Evolutionary conservation across 139 green algal species (phyloP), one percentile per base, ranked within the genome.

Genomic region (Spirogloea muscicola): DNA sequence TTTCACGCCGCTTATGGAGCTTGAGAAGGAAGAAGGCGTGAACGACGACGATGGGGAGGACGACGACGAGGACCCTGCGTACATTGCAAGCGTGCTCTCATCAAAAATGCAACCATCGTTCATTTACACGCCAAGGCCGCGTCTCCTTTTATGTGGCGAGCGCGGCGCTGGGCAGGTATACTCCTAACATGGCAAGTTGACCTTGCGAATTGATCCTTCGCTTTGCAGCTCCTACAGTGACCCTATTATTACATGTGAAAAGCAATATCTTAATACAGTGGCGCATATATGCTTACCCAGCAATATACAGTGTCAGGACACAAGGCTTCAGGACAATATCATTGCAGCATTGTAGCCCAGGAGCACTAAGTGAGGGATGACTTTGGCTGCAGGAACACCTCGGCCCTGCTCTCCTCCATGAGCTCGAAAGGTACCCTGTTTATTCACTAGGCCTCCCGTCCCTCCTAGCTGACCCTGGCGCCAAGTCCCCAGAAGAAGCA

Each of bases 401-500:
- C 58, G 91, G 68, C 2, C 79, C 91, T 1, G 92, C 91, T 1
- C 62, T 95, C 67, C 85, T 97, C 39, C 77, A 94, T 44, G 87
- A 85, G 0, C 66, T 96, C 37, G 92, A 97, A 80, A 87, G 86
- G 5, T 85, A 96, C 38, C 90, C 90, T 2, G 78, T 91, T 25
- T 87, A 94, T 66, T 66, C 86, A 34, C 83, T 97, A 0, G 90
- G 87, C 25, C 80, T 96, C 48, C 88, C 92, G 1, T 81, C 80
- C 1, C 86, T 97, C 37, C 81, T 97, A 36, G 79, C 89, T 9
- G 87, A 93, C 49, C 77, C 84, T 1, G 86, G 84, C 18, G 82
- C 77, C 46, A 87, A 90, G 31, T 88, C 79, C n/a, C 82, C 90
- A 1, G 92, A 97, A 72, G 92, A 97, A 80, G 92, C 91, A 31